These are phyloP conservation scores for Epicoccum sorghinum DNA, from an alignment of 2,329 filamentous ascomycete species.

Conservation along the genomic window DNA sequence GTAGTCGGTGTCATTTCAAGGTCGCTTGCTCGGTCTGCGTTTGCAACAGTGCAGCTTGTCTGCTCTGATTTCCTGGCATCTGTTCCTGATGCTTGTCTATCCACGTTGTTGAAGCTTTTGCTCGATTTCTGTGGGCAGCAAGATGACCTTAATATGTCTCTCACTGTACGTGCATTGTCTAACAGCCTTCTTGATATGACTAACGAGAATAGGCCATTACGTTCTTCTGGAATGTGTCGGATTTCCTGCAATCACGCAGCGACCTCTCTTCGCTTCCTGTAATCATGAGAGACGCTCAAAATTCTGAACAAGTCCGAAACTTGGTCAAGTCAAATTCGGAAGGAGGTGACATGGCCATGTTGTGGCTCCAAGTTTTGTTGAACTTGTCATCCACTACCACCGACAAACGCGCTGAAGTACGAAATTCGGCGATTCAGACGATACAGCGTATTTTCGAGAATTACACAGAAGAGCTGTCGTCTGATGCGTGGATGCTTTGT, in stretches of 20 bases:
- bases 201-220: conserved; percentile 72
- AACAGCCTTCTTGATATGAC: background rate
- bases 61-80: conserved; percentile 91
- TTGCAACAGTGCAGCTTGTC: conserved; percentile 87
- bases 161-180: conserved; percentile 68
- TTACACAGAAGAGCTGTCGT: conserved; percentile 78
- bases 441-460: conserved; percentile 90
- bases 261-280: conserved; percentile 45
- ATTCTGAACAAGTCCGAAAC: conserved; percentile 59
- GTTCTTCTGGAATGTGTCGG: conserved; percentile 94
- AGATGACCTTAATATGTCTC: conserved; percentile 91
- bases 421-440: conserved; percentile 90
- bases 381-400: conserved; percentile 73
- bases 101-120: conserved; percentile 85
- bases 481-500: conserved; percentile 83
- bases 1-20: conserved; percentile 61
- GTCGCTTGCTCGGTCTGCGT: conserved; percentile 82
- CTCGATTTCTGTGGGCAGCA: conserved; percentile 88
- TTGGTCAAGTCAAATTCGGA: conserved; percentile 66
- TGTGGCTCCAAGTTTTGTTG: conserved; percentile 80
- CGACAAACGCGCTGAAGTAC: conserved; percentile 74
- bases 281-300: conserved; percentile 20
- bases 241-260: conserved; percentile 70
- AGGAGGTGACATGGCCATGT: conserved; percentile 68
- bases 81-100: conserved; percentile 69